Evolutionary conservation across 768 basidiomycete species (phyloP).

Genomic region (Mycena alexandri): DNA sequence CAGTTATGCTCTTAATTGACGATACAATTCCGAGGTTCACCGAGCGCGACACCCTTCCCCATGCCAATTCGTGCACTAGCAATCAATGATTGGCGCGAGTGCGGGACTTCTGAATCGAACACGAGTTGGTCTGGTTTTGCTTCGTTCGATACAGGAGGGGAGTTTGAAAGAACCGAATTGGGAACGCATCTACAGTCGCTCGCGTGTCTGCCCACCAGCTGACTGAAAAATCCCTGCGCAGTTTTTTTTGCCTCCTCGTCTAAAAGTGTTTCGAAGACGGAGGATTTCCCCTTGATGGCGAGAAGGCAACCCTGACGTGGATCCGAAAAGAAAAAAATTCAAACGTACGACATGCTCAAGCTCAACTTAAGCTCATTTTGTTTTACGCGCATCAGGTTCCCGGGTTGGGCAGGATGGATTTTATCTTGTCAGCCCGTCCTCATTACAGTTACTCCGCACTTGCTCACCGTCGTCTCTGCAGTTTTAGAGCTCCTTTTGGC

Average conservation of each 20-base stretch:
- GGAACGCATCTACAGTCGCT: too few species aligned
- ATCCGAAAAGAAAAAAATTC: neutral
- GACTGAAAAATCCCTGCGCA: conserved; percentile 2
- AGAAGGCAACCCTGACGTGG: neutral
- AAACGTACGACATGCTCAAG: conserved; percentile 19
- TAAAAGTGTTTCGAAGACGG: neutral
- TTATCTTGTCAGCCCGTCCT: neutral
- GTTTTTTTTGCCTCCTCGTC: neutral
- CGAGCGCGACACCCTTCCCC: conserved; percentile 1
- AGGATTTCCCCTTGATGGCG: neutral
- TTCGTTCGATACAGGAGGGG: conserved; percentile 11
- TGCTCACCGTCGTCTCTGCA: neutral
- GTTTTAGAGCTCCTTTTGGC: neutral
- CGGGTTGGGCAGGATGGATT: neutral
- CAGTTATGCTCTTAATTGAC: conserved; percentile 24
- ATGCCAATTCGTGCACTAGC: conserved; percentile 5
- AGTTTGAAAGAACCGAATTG: neutral
- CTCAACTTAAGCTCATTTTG: conserved; percentile 3
- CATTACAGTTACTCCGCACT: neutral
- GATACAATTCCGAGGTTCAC: conserved; percentile 26
- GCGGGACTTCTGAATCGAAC: conserved; percentile 2
- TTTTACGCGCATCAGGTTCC: neutral
- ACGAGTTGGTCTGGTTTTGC: conserved; percentile 2
- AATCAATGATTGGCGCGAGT: conserved; percentile 24
- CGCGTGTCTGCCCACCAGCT: neutral